Base-by-base conservation (phyloP, 2,329 filamentous ascomycete genomes). In the Trichoderma atrobrunneum region DNA sequence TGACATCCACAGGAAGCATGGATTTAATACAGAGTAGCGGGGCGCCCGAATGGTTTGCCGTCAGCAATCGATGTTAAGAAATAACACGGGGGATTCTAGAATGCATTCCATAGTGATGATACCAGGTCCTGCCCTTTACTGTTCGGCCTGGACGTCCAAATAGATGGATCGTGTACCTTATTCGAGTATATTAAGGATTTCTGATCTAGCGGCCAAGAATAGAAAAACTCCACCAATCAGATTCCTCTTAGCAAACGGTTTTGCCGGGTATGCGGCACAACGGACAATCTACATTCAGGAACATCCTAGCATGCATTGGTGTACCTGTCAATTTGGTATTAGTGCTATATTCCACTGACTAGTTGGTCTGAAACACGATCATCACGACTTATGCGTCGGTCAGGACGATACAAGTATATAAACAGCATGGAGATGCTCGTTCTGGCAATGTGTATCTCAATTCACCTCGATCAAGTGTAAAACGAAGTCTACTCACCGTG, bases 271-370 rank as follows among this genome's bases (percentile, higher is more conserved):
- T 48, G 36, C 66, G 66, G 66, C 66, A 69, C 66, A n/a, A n/a
- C 56, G 66, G 54, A 48, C 56, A 34, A 24, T 60, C 56, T 69
- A 18, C 56, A 26, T 28, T 69, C 36, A 69, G 28, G 48, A 24
- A 28, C 39, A 69, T 34, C 66, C 66, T n/a, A 26, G 66, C 32
- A 26, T 14, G 66, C 26, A 24, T 32, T 69, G 18, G 14, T 6
- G 66, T 61, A 69, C 66, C 66, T 69, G 66, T 69, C 66, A 14
- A 48, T 69, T 61, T 51, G 5, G 66, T 61, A 30, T 48, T 69
- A 69, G 66, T 69, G 56, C 66, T 11, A 30, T 30, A 28, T 34
- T 26, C 12, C 12, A 43, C 66, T 69, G 21, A 24, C 56, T 69
- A 61, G 26, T 48, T 36, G 8, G 30, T 57, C 28, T 60, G 39